Percentiles rank a stretch among this genome's conserved stretches.
phyloP scores from a whole-genome alignment of 2,329 filamentous ascomycete genomes.

The Neonectria punicea region DNA sequence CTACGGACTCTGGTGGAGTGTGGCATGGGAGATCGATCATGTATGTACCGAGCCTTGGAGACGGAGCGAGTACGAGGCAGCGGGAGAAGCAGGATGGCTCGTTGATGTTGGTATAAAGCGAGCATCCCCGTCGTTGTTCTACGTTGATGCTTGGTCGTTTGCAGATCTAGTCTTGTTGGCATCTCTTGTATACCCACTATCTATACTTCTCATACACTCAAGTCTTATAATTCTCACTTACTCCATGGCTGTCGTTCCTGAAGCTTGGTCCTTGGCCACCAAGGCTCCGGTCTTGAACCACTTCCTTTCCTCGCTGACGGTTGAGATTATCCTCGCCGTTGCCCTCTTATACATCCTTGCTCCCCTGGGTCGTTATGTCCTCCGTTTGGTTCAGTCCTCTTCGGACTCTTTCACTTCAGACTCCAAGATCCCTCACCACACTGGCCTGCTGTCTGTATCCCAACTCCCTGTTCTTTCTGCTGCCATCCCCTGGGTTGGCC shows the following conservation, averaged over 20 bases:
- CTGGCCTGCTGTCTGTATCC: conserved; percentile 30
- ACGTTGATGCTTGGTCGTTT: conserved; percentile 13
- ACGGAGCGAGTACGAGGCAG: conserved; percentile 19
- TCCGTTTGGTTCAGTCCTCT: conserved; percentile 11
- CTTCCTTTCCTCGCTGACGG: conserved; percentile 15
- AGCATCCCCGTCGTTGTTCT: conserved; percentile 17
- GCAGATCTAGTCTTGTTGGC: conserved; percentile 5
- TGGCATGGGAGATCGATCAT: conserved; percentile 7
- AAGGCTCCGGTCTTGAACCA: conserved; percentile 10
- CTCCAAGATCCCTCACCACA: conserved; percentile 15
- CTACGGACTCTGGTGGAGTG: conserved; percentile 9
- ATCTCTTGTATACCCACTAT: neutral
- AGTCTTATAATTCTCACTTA: neutral
- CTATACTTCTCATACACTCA: neutral
- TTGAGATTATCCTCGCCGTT: conserved; percentile 26
- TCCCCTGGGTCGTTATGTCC: conserved; percentile 3
- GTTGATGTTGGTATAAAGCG: conserved; percentile 11
- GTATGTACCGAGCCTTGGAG: neutral
- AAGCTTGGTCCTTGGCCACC: conserved; percentile 14
- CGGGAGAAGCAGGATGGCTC: neutral
- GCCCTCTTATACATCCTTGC: conserved; percentile 24
- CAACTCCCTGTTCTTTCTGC: conserved; percentile 35
- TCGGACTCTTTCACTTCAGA: conserved; percentile 13
- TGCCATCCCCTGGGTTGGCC: conserved; percentile 40
- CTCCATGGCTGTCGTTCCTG: conserved; percentile 12